Base-by-base conservation (phyloP, 2,329 filamentous ascomycete species). In the Cryphonectria naterciae region DNA sequence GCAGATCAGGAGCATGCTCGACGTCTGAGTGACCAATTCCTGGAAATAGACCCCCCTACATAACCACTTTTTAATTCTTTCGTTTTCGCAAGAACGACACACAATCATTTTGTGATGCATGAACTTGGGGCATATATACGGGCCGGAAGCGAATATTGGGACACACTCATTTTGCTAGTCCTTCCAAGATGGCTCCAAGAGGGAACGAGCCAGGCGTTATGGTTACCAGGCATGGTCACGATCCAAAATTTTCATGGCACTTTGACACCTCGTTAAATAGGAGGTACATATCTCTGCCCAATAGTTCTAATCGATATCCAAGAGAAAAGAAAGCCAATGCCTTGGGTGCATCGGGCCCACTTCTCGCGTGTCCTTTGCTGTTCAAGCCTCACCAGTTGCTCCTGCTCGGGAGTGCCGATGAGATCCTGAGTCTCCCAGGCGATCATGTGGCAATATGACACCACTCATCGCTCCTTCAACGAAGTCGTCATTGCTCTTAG, bases 1-100 rank as follows among this genome's bases (percentile, higher is more conserved):
- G 76, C 83, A 87, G 75, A 79, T 89, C 7, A 82, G 80, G 75
- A 89, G 87, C 76, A 89, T 89, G 87, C 74, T 89, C 74, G 87
- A 89, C 75, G 76, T 89, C 19, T 89, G 78, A 77, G 43, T 13
- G n/a, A 28, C 17, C 11, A 8, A 5, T 46, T 15, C 8, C 28
- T 35, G 11, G 32, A 39, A 25, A n/a, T 22, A n/a, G 46, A 17
- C 2, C 61, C 46, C 61, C 46, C 17, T 49, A 61, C 28, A 61
- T 4, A 39, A 35, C 2, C 35, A 39, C 58, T 61, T 39, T 39
- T 11, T 32, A 60, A 61, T 61, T 61, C 58, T 22, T 37, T 35
- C 35, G 17, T 61, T 39, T 39, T 19, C 25, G 15, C 22, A 13
- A 37, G 58, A n/a, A 37, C 58, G 28, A 58, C 56, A 19, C 32